A percentile compares a stretch with the other conserved stretches of the same genome.
phyloP scores from a whole-genome alignment of 192 early-diverging fungal species.

The Phlyctochytrium planicorne region DNA sequence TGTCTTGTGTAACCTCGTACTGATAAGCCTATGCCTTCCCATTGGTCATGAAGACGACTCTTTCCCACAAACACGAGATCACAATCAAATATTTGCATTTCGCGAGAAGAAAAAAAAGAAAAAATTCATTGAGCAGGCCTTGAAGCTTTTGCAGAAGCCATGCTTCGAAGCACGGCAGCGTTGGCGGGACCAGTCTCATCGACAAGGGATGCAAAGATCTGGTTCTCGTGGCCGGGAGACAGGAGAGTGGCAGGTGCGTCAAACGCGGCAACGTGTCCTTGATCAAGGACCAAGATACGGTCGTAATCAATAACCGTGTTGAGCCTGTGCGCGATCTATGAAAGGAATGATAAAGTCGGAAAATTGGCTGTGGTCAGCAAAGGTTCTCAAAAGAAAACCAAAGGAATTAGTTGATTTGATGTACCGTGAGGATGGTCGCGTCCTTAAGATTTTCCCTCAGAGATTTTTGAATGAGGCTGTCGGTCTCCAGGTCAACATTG shows the following conservation, averaged over 20 bases:
- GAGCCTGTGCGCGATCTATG: conserved; percentile 27
- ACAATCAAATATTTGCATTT: no score
- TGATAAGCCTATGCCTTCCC: no score
- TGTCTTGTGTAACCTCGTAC: no score
- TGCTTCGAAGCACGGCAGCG: conserved; percentile 33
- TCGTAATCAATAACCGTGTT: conserved; percentile 35
- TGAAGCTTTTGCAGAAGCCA: no score
- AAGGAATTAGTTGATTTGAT: conserved; percentile 23
- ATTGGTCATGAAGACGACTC: no score
- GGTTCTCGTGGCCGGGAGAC: conserved; percentile 12
- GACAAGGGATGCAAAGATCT: conserved; percentile 58
- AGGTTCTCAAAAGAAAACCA: not conserved
- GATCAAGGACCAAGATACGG: conserved; percentile 45
- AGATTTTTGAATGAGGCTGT: conserved; percentile 64
- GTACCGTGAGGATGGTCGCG: conserved; percentile 53
- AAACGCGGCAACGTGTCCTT: conserved; percentile 48
- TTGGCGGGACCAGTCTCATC: conserved; percentile 68
- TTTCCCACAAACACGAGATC: no score
- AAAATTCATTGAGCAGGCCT: no score
- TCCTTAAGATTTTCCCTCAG: conserved; percentile 63
- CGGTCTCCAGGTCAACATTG: conserved; percentile 71
- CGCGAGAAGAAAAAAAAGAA: no score
- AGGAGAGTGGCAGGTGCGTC: conserved; percentile 56
- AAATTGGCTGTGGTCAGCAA: not conserved
- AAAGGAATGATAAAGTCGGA: not conserved